Percentiles rank a stretch among this genome's conserved stretches.
These are phyloP conservation scores for Anthracocystis panici-leucophaei DNA, from an alignment of 1,284 basidiomycete genomes.

Conservation along the genomic window DNA sequence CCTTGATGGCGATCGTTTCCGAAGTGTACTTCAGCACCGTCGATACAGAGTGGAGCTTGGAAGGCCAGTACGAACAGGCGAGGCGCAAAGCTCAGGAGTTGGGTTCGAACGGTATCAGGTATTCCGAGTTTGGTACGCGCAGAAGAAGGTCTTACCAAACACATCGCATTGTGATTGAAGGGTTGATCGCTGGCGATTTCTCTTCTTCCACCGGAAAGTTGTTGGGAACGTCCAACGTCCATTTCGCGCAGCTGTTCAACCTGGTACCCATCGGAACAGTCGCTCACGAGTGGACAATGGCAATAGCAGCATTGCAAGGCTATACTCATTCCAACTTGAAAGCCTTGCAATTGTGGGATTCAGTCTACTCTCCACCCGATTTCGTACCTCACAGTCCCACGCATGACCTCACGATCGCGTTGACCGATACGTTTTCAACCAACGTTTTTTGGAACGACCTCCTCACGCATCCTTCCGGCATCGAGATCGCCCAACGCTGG, in stretches of 20 bases:
- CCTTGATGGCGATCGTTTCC: constrained; percentile 88
- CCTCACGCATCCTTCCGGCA: constrained; percentile 43
- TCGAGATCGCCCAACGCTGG: constrained; percentile 63
- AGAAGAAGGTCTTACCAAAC: constrained; percentile 82
- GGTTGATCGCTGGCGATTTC: constrained; percentile 76
- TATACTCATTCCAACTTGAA: constrained; percentile 60
- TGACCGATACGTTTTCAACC: constrained; percentile 68
- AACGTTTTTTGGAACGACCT: constrained; percentile 67
- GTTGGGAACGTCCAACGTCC: constrained; percentile 71
- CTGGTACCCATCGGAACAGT: constrained; percentile 65
- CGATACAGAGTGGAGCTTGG: constrained; percentile 84
- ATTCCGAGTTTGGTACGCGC: constrained; percentile 94
- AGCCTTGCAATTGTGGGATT: constrained; percentile 64
- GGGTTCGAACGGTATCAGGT: constrained; percentile 78
- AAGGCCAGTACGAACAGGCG: constrained; percentile 81
- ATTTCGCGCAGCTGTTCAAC: constrained; percentile 58
- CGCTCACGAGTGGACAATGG: constrained; percentile 70
- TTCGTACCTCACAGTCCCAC: constrained; percentile 55
- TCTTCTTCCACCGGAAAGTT: constrained; percentile 73
- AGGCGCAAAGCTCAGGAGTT: constrained; percentile 78
- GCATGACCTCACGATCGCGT: constrained; percentile 67
- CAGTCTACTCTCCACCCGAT: constrained; percentile 64
- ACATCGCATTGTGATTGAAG: constrained; percentile 83
- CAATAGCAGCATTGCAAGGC: constrained; percentile 60
- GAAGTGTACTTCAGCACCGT: constrained; percentile 79